Evolutionary conservation across 306 rosid genomes (phyloP), one percentile per base, ranked within the genome.

Genomic region (Sesbania bispinosa): DNA sequence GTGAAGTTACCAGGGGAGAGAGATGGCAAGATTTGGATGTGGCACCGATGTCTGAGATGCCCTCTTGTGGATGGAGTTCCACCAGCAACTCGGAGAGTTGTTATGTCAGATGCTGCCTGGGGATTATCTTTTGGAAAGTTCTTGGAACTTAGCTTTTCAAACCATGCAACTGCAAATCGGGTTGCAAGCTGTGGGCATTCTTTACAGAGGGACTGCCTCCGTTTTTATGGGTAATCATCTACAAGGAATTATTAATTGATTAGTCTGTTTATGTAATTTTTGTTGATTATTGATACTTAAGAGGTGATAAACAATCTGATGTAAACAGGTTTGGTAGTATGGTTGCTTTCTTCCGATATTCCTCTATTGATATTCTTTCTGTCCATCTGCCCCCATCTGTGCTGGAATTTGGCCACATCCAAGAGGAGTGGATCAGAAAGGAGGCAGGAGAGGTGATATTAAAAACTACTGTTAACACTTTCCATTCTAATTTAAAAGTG

Each of bases 91-190:
- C 93, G 84, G 27, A 89, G 99, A 74, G 93, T 95, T 46, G 77
- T 95, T 70, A 95, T 95, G 99, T 95, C 99, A 0, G 96, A 95
- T 86, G 97, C 99, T 63, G 99, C 99, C 2, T 95, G 99, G 99
- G 97, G 96, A 36, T 88, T 95, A 79, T 95, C 99, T 58, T 89
- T 95, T 83, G 99, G 99, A 66, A 95, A 95, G 83, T 95, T 95
- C 82, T 85, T 95, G 90, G 99, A 95, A 80, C 93, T 95, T 67
- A 89, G 99, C 83, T 95, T 95, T 75, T 94, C 99, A 74, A 94
- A 94, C 77, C 96, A 94, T 76, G 97, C 99, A 33, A 95, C 99
- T 75, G 99, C 99, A 3, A 95, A 95, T 80, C 97, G 99, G 15
- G 88, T 92, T 38, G 99, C 99, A 32, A 81, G 84, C 63, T 95